Base-by-base conservation (phyloP, 495 filamentous ascomycete genomes). In the Penicillium crystallinum region DNA sequence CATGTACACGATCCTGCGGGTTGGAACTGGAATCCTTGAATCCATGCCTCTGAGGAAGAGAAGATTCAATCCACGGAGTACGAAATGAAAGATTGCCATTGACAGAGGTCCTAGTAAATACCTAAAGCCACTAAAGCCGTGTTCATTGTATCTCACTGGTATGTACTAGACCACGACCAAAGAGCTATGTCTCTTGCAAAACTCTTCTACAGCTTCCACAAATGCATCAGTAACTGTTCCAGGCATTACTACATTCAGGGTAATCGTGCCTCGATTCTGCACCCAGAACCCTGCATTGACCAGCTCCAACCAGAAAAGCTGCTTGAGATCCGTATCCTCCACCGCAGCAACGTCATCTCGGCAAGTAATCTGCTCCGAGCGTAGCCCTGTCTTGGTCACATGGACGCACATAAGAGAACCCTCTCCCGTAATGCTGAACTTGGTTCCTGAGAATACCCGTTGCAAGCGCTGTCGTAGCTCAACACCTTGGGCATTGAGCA, bases 251-350 rank as follows among this genome's bases (percentile, higher is more conserved):
- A 52, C n/a, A 17, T 42, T 52, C 39, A 52, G 31, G 14, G 29
- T 52, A 5, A 52, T 52, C 7, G 49, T 14, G 22, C 49, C 39
- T 21, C 49, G 38, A 10, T 4, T 41, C 37, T 52, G 49, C 10
- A 52, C 23, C 49, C 49, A 52, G 29, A 52, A 52, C 9, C 49
- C 49, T n/a, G 39, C 49, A 42, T 52, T 52, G 17, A 42, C 38
- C 10, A 44, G 14, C 22, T 52, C 38, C 17, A 52, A 9, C 49
- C 49, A 52, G 49, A 52, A 52, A 15, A 52, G 38, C 27, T 35
- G 23, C 31, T 52, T 52, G 6, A 52, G 49, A 27, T 52, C 49
- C 29, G 29, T 25, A 1, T 9, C 15, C 40, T 52, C 49, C 6
- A 52, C 10, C 6, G 12, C 38, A 27, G 12, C 29, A 36, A 52